phyloP scores from a whole-genome alignment of 2,329 filamentous ascomycete genomes.

The Claviceps monticola region DNA sequence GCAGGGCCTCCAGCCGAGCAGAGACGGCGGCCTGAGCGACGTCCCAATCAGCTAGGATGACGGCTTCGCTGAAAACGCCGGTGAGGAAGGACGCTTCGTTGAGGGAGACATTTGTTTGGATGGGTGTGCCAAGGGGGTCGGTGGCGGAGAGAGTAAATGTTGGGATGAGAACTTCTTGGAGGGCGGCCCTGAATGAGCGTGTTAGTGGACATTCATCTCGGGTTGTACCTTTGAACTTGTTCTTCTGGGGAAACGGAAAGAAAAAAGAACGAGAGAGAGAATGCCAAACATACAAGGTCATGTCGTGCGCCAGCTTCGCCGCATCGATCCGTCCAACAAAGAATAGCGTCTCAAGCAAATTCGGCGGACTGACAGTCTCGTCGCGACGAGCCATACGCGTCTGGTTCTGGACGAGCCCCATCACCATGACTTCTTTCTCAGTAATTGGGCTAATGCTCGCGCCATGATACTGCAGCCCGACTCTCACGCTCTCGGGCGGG shows the following conservation, averaged over 20 bases:
- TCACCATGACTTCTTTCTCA: conserved; percentile 12
- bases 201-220: neutral
- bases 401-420: conserved; percentile 12
- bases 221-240: too few species aligned
- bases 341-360: conserved; percentile 47
- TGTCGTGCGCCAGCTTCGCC: conserved; percentile 35
- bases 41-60: conserved; percentile 36
- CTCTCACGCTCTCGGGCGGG: conserved; percentile 35
- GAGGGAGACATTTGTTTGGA: conserved; percentile 52
- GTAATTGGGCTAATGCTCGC: conserved; percentile 25
- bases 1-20: conserved; percentile 28
- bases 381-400: conserved; percentile 5
- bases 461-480: conserved; percentile 39
- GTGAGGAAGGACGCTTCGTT: conserved; percentile 59
- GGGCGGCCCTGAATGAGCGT: conserved; percentile 29
- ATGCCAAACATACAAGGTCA: conserved; percentile 42
- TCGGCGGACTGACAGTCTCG: conserved; percentile 19
- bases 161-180: conserved; percentile 53
- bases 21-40: conserved; percentile 37
- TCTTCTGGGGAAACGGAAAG: too few species aligned
- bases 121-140: conserved; percentile 32
- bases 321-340: conserved; percentile 57
- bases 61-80: conserved; percentile 51
- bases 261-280: too few species aligned
- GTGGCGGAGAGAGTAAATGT: conserved; percentile 51